Percentiles rank a stretch among this genome's conserved stretches.
Conservation (phyloP, 345 rosid species). For the Pistacia vera region DNA sequence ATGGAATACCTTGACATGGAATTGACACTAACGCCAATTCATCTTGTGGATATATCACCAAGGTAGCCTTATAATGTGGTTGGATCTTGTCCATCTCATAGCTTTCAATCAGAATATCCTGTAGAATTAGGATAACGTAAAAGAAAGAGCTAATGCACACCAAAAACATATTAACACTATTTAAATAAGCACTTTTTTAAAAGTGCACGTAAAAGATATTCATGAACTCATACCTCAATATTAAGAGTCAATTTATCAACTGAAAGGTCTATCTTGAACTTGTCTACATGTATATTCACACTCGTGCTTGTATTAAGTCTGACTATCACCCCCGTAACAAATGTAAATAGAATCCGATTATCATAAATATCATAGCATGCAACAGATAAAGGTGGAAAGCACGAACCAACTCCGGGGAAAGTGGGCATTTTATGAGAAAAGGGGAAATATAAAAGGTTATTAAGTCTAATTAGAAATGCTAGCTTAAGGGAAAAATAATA, state of each 20-base stretch:
- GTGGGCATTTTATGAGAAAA: neutral
- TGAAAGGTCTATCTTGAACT: conserved; percentile 39
- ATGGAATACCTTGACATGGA: conserved; percentile 53
- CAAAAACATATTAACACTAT: neutral
- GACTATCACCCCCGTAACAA: conserved; percentile 39
- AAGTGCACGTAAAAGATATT: neutral
- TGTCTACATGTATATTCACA: conserved; percentile 23
- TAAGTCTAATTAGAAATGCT: neutral
- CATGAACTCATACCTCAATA: conserved; percentile 42
- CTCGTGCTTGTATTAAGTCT: conserved; percentile 28
- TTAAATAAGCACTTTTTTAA: neutral
- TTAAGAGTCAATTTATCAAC: conserved; percentile 32
- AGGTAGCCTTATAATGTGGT: conserved; percentile 47
- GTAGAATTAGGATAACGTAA: conserved; percentile 20
- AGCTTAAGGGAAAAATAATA: neutral
- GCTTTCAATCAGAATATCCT: conserved; percentile 50
- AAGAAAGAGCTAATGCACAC: neutral
- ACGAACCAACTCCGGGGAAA: conserved; percentile 59
- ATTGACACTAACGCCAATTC: conserved; percentile 35
- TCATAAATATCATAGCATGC: conserved; percentile 53
- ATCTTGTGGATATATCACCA: conserved; percentile 40
- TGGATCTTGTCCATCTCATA: conserved; percentile 43
- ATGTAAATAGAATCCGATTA: conserved; percentile 43
- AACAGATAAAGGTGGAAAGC: conserved; percentile 36
- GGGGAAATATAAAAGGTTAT: neutral